phyloP scores from a whole-genome alignment of 2,329 filamentous ascomycete genomes.

The Fusarium fujikuroi region DNA sequence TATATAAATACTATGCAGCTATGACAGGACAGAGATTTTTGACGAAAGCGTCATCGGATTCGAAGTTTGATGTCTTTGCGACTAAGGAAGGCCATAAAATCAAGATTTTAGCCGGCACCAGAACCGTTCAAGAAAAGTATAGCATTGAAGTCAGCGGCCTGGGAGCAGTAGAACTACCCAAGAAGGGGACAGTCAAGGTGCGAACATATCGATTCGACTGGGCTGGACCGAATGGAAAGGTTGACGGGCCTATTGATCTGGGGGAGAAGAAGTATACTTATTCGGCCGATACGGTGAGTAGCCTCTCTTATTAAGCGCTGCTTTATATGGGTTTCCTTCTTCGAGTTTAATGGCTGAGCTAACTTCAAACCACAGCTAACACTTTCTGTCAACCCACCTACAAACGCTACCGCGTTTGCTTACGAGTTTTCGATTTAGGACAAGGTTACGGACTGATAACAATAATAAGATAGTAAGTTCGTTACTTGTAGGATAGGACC shows the following conservation, averaged over 20 bases:
- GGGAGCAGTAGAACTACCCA: rapidly evolving
- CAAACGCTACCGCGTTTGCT: not conserved
- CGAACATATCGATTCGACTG: not conserved
- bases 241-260: not conserved
- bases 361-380: not conserved
- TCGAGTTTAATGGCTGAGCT: not conserved
- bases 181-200: not conserved
- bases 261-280: not conserved
- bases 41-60: not conserved
- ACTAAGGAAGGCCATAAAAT: not conserved
- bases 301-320: rapidly evolving
- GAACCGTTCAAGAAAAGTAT: not conserved
- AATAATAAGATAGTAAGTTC: rapidly evolving
- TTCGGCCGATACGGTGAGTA: not conserved
- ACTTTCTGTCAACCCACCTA: not conserved
- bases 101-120: not conserved
- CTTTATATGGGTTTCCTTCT: too few species aligned
- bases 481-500: rapidly evolving
- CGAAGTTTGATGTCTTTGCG: not conserved
- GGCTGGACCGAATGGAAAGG: not conserved
- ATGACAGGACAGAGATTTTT: not conserved
- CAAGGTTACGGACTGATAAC: too few species aligned
- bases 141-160: rapidly evolving
- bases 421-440: not conserved
- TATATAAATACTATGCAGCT: not conserved